Evolutionary conservation across 2,329 filamentous ascomycete genomes (phyloP).

Genomic region (Fusarium sp.): DNA sequence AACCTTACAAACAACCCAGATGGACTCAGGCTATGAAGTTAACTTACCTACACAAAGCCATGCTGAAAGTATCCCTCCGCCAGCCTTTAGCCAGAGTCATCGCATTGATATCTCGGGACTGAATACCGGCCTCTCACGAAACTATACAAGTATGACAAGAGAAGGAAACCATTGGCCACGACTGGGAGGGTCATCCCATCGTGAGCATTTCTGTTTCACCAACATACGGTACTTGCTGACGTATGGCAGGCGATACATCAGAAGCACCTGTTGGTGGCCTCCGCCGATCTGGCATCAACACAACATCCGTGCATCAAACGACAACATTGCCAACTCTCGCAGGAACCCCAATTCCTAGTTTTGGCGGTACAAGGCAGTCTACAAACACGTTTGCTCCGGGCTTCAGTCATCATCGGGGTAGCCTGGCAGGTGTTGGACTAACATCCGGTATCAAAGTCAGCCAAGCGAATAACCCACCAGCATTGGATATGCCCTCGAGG

Average conservation of each 20-base stretch:
- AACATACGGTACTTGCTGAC: slow-evolving; percentile 3
- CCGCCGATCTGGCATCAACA: slow-evolving; percentile 15
- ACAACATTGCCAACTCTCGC: slow-evolving; percentile 5
- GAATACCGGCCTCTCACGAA: slow-evolving; percentile 23
- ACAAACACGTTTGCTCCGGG: slow-evolving; percentile 12
- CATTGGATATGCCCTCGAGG: slow-evolving; percentile 20
- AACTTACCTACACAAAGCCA: background rate
- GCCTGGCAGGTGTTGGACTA: slow-evolving; percentile 42
- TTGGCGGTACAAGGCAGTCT: slow-evolving; percentile 11
- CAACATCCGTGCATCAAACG: slow-evolving; percentile 7
- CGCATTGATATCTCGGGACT: slow-evolving; percentile 31
- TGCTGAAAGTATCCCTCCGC: background rate
- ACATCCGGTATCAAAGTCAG: slow-evolving; percentile 46
- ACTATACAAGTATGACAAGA: slow-evolving; percentile 6
- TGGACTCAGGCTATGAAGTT: slow-evolving; percentile 3
- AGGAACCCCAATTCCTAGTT: slow-evolving; percentile 9
- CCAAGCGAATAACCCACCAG: slow-evolving; percentile 33
- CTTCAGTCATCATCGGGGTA: slow-evolving; percentile 33
- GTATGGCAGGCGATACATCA: slow-evolving; percentile 10
- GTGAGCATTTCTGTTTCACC: slow-evolving; percentile 16
- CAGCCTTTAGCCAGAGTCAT: slow-evolving; percentile 20
- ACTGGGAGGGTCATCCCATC: slow-evolving; percentile 7
- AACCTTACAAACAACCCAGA: slow-evolving; percentile 32
- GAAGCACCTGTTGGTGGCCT: slow-evolving; percentile 3
- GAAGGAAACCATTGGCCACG: slow-evolving; percentile 33